Base-by-base conservation (phyloP, 2,329 filamentous ascomycete species). In the Verticillium albo-atrum region DNA sequence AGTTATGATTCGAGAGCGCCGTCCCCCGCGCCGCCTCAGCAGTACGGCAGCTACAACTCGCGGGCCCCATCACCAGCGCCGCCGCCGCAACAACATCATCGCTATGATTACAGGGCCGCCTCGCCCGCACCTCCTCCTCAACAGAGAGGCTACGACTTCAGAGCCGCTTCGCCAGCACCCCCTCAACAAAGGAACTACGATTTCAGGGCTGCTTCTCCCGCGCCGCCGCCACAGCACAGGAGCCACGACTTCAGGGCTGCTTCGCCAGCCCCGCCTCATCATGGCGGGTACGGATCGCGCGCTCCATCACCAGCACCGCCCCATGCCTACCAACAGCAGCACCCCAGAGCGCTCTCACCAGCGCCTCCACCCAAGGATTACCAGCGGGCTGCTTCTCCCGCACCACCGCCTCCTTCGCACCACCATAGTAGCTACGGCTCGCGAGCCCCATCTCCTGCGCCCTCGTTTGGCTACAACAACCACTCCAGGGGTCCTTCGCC, bases 391-490 rank as follows among this genome's bases (percentile, higher is more conserved):
- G 30, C 67, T 5, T 68, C 72, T 50, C 68, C 62, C n/a, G 65
- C 66, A 27, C 72, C 69, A 10, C 68, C 68, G 52, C 62, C 64
- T 47, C 72, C 70, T 12, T 63, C 63, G 2, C 73, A 70, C 62
- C 68, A 71, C 58, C 61, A 66, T 58, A 66, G 72, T 50, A 67
- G 62, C 59, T 73, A 75, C 52, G 62, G 66, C 35, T 70, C 72
- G 10, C 70, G 78, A 62, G 71, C 70, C 6, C 67, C 71, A 37
- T 79, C 77, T 6, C 77, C 76, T 4, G 69, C 68, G 2, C 75
- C 74, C 5, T 71, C 70, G 5, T 70, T 69, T 58, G 70, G 67
- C 25, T 67, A 72, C 68, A 66, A 67, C 26, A 70, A 71, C 28
- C 64, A 67, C 9, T 28, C 51, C 6, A 23, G 42, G 42, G 42